Base-by-base conservation (phyloP, 129 eudicot species). In the Calendula officinalis region DNA sequence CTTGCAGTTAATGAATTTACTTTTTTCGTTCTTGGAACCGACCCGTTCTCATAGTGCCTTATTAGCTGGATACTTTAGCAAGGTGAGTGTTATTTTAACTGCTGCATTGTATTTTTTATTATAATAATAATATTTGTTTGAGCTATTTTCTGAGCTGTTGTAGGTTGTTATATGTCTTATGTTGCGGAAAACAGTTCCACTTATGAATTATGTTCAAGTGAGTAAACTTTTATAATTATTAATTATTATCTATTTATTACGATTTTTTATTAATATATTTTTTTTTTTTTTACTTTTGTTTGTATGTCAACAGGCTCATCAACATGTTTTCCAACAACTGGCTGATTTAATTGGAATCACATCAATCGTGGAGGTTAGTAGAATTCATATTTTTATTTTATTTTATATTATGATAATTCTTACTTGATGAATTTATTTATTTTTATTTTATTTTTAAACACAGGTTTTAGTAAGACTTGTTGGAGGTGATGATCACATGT, bases 331-430 rank as follows among this genome's bases (percentile, higher is more conserved):
- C 66, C 79, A 69, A 42, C 87, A 85, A 76, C 76, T 88, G 67
- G 96, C 88, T 68, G 96, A 92, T 82, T 85, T 92, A 75, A 92
- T 92, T 56, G 99, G 96, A 73, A 75, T 92, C 66, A 92, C 99
- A 40, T 92, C 96, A 47, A 85, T 88, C 56, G 88, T 85, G 94
- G 99, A 92, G 99, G 99, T 89, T 67, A 65, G 30, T 22, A 22
- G 30, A 22, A 22, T 22, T 9, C 12, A 6, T 43, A 3, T 34
- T 68, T 72, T 44, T 5, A 53, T 3, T 36, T 62, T 66, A 55
- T 8, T 77, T 57, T 72, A 55, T 8, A 73, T 57, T 72, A 56
- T 35, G 67, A 59, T 68, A 36, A 50, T 58, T 64, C 16, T 14
- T 61, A 45, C 36, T 54, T 43, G 48, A 58, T 22, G 43, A 40